Base-by-base conservation (phyloP, 2,329 filamentous ascomycete genomes). In the Aspergillus texensis region DNA sequence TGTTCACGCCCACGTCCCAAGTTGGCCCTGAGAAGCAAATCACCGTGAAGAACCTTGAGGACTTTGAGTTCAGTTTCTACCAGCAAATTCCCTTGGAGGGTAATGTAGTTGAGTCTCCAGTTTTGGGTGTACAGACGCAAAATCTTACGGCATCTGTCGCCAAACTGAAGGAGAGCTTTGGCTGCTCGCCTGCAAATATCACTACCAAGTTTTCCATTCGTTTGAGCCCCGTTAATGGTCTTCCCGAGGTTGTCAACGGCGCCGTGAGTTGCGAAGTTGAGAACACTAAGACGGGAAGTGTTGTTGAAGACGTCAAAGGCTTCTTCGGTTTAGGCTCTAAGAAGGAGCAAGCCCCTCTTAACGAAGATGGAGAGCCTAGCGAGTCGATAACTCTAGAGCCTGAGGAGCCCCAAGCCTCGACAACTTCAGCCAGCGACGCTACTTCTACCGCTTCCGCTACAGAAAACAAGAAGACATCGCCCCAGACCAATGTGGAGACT, bases 301-400 rank as follows among this genome's bases (percentile, higher is more conserved):
- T 98, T 56, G 91, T 97, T 55, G 94, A 97, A 73, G 94, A 93
- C 50, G 92, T 98, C 68, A 99, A 99, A 84, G 96, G 94, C 68
- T 87, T 97, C 66, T 96, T 99, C 74, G 95, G 95, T 6, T 94
- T 98, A 75, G 95, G 94, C 30, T 91, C 91, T 73, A 93, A 92
- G 80, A 96, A 96, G 80, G 91, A 94, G 61, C 91, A 97, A 79
- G 85, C 86, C 66, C 81, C 86, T 9, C 74, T 97, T 39, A 85
- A 87, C 63, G 91, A 89, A 56, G 85, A 85, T 26, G 87, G 85
- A 48, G 77, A 80, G 30, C 74, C 79, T 2, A 82, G 85, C 60
- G 82, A 80, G 68, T 77, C 83, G 12, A 80, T 84, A 61, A 78
- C 80, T 19, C 77, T 82, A 58, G 78, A 81, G 57, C 71, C 75